Conservation (phyloP, 768 basidiomycete species). For the Infundibulicybe gibba region DNA sequence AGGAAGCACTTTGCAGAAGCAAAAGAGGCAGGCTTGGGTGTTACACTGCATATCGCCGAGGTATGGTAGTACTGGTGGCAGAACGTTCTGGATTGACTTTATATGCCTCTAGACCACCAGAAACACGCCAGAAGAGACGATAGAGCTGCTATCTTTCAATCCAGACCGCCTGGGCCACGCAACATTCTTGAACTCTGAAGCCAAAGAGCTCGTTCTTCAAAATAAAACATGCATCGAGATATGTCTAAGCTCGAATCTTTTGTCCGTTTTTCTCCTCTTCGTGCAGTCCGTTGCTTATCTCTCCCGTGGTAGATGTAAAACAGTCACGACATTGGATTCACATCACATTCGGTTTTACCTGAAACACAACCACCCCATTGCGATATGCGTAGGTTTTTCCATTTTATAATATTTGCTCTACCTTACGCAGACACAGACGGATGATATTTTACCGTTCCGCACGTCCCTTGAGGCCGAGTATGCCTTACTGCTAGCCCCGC, state of each 20-base stretch:
- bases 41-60: constrained; percentile 87
- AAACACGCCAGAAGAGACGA: constrained; percentile 55
- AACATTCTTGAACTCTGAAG: constrained; percentile 68
- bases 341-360: constrained; percentile 76
- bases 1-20: constrained; percentile 48
- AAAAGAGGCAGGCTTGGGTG: constrained; percentile 54
- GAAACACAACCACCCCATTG: constrained; percentile 58
- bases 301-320: constrained; percentile 52
- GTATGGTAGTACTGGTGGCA: constrained; percentile 27
- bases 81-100: neutral
- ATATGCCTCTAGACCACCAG: constrained; percentile 32
- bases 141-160: constrained; percentile 52
- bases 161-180: constrained; percentile 79
- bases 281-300: neutral
- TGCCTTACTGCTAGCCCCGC: constrained; percentile 67
- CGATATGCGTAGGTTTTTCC: constrained; percentile 62
- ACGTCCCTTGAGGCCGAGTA: constrained; percentile 77
- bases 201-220: constrained; percentile 48
- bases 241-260: constrained; percentile 75
- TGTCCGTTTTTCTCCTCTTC: constrained; percentile 36
- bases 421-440: constrained; percentile 49
- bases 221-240: constrained; percentile 69
- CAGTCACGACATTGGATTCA: constrained; percentile 56
- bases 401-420: neutral
- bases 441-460: constrained; percentile 76